Percentiles rank a stretch among this genome's conserved stretches.
Conservation (phyloP, 176 grass and related monocot species). For the Tuctoria greenei region DNA sequence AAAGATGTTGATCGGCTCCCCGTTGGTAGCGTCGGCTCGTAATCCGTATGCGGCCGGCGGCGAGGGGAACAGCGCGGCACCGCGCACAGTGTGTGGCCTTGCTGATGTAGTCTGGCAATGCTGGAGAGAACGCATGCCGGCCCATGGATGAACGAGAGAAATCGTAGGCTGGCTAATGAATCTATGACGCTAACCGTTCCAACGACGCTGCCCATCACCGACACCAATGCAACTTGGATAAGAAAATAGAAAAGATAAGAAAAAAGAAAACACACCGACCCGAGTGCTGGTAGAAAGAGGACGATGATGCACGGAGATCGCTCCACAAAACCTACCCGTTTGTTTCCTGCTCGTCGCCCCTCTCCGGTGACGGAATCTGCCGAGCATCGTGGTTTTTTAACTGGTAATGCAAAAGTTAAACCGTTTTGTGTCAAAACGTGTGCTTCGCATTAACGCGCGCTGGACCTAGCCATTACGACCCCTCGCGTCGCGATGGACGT, state of each 20-base stretch:
- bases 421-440: background rate
- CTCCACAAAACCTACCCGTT: background rate
- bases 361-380: background rate
- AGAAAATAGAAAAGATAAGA: background rate
- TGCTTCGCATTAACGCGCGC: background rate
- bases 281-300: conserved; percentile 18
- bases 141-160: background rate
- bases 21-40: background rate
- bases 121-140: background rate
- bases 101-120: background rate
- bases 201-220: conserved; percentile 30
- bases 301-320: background rate
- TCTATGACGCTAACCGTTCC: background rate
- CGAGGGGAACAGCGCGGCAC: background rate
- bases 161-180: background rate
- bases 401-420: background rate
- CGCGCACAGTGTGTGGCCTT: background rate
- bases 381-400: background rate
- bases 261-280: conserved; percentile 7
- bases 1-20: background rate
- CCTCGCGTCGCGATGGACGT: conserved; percentile 7
- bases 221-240: background rate
- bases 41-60: conserved; percentile 27
- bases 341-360: background rate
- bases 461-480: background rate